Evolutionary conservation across 2,329 filamentous ascomycete species (phyloP).

Genomic region (Coniochaeta ligniaria): DNA sequence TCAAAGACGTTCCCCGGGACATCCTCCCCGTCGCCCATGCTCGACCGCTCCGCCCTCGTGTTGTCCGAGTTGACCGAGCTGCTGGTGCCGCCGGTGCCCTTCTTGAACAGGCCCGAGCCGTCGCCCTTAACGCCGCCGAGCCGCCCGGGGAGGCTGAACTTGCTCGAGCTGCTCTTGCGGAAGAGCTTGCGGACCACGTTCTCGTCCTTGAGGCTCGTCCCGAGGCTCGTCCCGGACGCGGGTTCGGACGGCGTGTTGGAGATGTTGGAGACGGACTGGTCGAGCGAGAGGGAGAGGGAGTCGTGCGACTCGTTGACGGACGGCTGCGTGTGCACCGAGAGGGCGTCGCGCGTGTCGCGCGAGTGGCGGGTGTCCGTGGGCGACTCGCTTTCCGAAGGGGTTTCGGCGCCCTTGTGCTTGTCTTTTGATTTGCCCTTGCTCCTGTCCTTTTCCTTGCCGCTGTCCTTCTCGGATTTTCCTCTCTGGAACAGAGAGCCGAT

Average conservation of each 20-base stretch:
- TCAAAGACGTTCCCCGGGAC: constrained; percentile 30
- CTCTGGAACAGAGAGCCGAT: constrained; percentile 57
- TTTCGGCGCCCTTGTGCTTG: constrained; percentile 24
- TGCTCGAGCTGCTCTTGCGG: constrained; percentile 58
- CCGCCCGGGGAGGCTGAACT: constrained; percentile 55
- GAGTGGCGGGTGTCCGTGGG: constrained; percentile 47
- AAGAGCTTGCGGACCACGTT: constrained; percentile 55
- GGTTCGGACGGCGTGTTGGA: constrained; percentile 53
- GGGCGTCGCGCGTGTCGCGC: constrained; percentile 36
- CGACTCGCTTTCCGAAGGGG: constrained; percentile 38
- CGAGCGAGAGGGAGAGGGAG: constrained; percentile 40
- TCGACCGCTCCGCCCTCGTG: constrained; percentile 48
- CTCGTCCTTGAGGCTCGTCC: constrained; percentile 37
- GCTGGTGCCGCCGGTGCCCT: constrained; percentile 43
- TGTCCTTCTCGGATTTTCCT: constrained; percentile 27
- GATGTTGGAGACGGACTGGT: constrained; percentile 46
- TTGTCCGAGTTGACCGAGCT: constrained; percentile 52
- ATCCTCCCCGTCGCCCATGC: constrained; percentile 50
- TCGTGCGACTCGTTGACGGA: constrained; percentile 56
- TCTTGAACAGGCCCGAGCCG: constrained; percentile 45
- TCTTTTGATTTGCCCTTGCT: constrained; percentile 29
- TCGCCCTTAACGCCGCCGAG: constrained; percentile 44
- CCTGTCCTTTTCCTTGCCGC: constrained; percentile 27
- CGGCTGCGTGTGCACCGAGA: constrained; percentile 49
- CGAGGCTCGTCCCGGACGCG: constrained; percentile 25